Conservation (phyloP, 805 yeast species). For the Debaryomyces tyrocola region DNA sequence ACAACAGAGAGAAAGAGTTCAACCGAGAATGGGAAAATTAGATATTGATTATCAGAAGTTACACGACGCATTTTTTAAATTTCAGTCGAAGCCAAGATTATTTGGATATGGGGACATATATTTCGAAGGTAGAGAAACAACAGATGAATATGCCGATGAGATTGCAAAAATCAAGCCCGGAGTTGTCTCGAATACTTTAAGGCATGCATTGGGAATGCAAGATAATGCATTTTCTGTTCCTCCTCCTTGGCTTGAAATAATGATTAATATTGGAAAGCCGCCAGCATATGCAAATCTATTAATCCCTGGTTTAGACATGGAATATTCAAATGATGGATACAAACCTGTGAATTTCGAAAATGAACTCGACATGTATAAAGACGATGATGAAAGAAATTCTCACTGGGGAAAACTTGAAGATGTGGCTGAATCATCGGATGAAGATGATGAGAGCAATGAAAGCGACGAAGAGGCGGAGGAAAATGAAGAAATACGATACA, state of each 20-base stretch:
- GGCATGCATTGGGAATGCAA: constrained; percentile 67
- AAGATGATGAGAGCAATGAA: constrained; percentile 47
- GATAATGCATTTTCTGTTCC: constrained; percentile 42
- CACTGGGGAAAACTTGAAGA: constrained; percentile 39
- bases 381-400: constrained; percentile 8
- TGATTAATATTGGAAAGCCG: constrained; percentile 76
- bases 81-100: constrained; percentile 72
- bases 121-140: constrained; percentile 69
- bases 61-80: constrained; percentile 83
- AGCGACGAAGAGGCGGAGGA: constrained; percentile 53
- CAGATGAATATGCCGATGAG: constrained; percentile 37
- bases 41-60: constrained; percentile 84
- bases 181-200: constrained; percentile 55
- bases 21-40: constrained; percentile 81
- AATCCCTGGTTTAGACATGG: constrained; percentile 49
- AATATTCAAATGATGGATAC: constrained; percentile 39
- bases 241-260: constrained; percentile 79
- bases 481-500: constrained; percentile 30
- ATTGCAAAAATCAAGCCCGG: constrained; percentile 63
- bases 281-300: constrained; percentile 72
- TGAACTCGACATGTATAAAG: constrained; percentile 8
- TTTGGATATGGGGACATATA: constrained; percentile 73
- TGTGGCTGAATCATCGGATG: constrained; percentile 24
- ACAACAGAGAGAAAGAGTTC: constrained; percentile 77
- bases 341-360: constrained; percentile 6